Conservation (phyloP, 768 basidiomycete genomes). For the Russula abietina region DNA sequence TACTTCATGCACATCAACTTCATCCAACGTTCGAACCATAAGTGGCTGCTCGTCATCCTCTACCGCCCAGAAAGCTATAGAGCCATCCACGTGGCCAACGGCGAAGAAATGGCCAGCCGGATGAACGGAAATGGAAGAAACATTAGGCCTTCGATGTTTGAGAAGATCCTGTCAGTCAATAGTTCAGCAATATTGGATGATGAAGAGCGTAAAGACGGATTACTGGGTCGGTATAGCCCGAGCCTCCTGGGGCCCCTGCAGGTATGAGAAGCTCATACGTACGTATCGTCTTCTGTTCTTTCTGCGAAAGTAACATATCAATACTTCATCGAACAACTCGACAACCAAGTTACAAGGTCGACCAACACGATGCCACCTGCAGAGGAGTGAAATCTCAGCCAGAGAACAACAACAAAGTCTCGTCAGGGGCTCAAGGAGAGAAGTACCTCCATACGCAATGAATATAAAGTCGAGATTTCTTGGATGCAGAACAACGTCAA, state of each 20-base stretch:
- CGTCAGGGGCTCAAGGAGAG: neutral
- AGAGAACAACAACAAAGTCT: neutral
- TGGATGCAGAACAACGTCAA: conserved; percentile 64
- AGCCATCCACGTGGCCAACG: conserved; percentile 77
- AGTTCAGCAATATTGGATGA: conserved; percentile 4
- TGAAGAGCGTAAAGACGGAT: conserved; percentile 23
- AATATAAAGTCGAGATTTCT: conserved; percentile 67
- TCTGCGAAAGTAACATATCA: conserved; percentile 32
- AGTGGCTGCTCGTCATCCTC: conserved; percentile 74
- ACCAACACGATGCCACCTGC: conserved; percentile 56
- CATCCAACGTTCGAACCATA: conserved; percentile 62
- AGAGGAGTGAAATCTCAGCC: neutral
- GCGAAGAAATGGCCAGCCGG: conserved; percentile 73
- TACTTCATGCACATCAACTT: conserved; percentile 50
- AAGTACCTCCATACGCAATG: conserved; percentile 66
- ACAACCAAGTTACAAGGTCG: conserved; percentile 43
- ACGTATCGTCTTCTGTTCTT: conserved; percentile 45
- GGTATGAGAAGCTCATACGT: conserved; percentile 66
- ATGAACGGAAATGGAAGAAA: conserved; percentile 66
- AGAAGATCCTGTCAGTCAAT: conserved; percentile 49
- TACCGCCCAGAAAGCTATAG: conserved; percentile 75
- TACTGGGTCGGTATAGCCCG: conserved; percentile 53
- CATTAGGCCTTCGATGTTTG: conserved; percentile 59
- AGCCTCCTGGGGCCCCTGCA: conserved; percentile 79
- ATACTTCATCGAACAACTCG: neutral